Evolutionary conservation across 192 early-diverging fungal species (phyloP), one percentile per base, ranked within the genome.

Genomic region (Linnemannia elongata): DNA sequence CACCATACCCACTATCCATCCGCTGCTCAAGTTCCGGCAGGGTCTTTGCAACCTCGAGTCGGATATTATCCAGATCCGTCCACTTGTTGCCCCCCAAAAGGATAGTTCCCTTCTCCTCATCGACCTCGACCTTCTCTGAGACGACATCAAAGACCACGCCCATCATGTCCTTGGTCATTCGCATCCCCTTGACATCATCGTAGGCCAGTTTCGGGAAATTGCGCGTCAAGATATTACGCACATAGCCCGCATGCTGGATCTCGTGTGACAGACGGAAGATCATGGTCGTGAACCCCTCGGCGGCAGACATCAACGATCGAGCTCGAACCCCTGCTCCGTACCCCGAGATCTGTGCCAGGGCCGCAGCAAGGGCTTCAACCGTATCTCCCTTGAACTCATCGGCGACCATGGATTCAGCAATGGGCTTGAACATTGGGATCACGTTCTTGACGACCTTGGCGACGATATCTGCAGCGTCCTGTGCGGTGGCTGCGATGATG

Each of bases 101-200:
- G 77, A 85, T 88, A 30, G 44, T 87, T 4, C 60, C 60, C 66
- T 85, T 89, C 49, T 90, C 92, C 41, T 92, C 82, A 66, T 87
- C 87, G 13, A 94, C 82, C 80, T 95, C 91, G 41, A 97, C 88
- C 80, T 98, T 95, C 33, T 90, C 88, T 4, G 93, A 89, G 27
- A 87, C 86, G 33, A 99, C 89, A 92, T 99, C 98, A 72, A 96
- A 96, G 13, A 97, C 95, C 35, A 96, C 96, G 66, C 97, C 95
- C 85, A 55, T 90, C 76, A 89, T 92, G 55, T 98, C 98, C 75
- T 93, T 95, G 74, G 92, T 93, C 91, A 98, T 95, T 42, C 96
- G 92, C 96, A 96, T 98, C 69, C 91, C 90, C 76, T 89, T 92
- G 76, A 95, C 93, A 78, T 96, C 96, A 69, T 94, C 94, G 39